phyloP scores from a whole-genome alignment of 1,139 yeast species.

The Suhomyces kunorum region DNA sequence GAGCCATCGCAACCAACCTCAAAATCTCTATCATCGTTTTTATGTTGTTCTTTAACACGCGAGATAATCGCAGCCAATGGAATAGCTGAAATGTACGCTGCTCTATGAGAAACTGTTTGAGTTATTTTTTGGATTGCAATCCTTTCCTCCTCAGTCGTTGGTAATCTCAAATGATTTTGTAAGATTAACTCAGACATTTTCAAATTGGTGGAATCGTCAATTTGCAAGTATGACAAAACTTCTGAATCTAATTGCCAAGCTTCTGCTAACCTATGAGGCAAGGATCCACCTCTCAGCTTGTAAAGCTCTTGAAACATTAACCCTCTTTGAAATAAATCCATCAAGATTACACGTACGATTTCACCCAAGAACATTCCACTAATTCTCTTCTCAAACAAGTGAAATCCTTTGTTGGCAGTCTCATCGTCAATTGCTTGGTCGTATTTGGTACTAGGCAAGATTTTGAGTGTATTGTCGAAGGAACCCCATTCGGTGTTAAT shows the following conservation, averaged over 20 bases:
- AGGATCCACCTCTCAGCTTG: slow-evolving; percentile 49
- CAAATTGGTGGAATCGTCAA: slow-evolving; percentile 73
- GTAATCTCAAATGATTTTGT: slow-evolving; percentile 63
- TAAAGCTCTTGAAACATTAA: slow-evolving; percentile 58
- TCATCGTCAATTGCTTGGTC: slow-evolving; percentile 67
- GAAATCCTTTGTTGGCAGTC: slow-evolving; percentile 84
- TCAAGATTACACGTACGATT: slow-evolving; percentile 67
- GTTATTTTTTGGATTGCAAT: slow-evolving; percentile 68
- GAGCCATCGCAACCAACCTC: slow-evolving; percentile 96
- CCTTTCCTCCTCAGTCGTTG: slow-evolving; percentile 71
- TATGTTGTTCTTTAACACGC: slow-evolving; percentile 43
- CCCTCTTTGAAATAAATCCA: slow-evolving; percentile 62
- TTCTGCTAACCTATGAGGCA: slow-evolving; percentile 66
- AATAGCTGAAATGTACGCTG: slow-evolving; percentile 83
- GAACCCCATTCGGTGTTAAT: slow-evolving; percentile 98
- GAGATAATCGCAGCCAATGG: slow-evolving; percentile 77
- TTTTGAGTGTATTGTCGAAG: slow-evolving; percentile 74
- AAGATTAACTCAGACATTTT: slow-evolving; percentile 65
- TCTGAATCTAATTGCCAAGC: slow-evolving; percentile 85
- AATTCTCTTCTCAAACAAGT: slow-evolving; percentile 89
- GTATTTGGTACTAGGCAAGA: slow-evolving; percentile 73
- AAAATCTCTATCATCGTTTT: slow-evolving; percentile 62
- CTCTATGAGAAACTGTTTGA: slow-evolving; percentile 76
- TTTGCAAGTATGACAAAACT: slow-evolving; percentile 77
- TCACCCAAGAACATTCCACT: slow-evolving; percentile 96